phyloP scores from a whole-genome alignment of 2,329 filamentous ascomycete species.

The Aspergillus japonicus region DNA sequence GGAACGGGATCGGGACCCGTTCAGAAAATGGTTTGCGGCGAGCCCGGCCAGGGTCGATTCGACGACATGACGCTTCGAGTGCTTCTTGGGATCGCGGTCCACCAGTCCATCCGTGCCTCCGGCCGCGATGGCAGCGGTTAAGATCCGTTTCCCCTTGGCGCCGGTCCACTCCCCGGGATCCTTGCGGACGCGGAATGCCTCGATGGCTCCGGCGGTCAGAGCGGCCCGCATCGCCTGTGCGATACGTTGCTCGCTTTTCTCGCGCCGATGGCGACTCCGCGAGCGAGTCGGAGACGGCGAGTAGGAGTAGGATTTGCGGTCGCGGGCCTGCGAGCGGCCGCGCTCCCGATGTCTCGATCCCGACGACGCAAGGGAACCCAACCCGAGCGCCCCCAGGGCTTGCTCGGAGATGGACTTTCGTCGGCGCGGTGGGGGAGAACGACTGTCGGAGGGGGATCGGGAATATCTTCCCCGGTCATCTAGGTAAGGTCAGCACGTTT shows the following conservation, averaged over 20 bases:
- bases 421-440: slow-evolving; percentile 40
- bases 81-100: slow-evolving; percentile 66
- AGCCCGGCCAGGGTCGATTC: slow-evolving; percentile 88
- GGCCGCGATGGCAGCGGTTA: slow-evolving; percentile 82
- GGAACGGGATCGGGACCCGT: slow-evolving; percentile 74
- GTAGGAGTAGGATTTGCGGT: slow-evolving; percentile 49
- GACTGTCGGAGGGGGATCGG: slow-evolving; percentile 40
- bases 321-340: slow-evolving; percentile 34
- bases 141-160: slow-evolving; percentile 84
- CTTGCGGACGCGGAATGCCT: slow-evolving; percentile 87
- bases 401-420: slow-evolving; percentile 50
- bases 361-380: slow-evolving; percentile 51
- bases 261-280: slow-evolving; percentile 51
- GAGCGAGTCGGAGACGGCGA: slow-evolving; percentile 53
- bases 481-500: slow-evolving; percentile 15
- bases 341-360: slow-evolving; percentile 46
- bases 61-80: slow-evolving; percentile 75
- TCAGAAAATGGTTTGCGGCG: slow-evolving; percentile 79
- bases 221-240: slow-evolving; percentile 90
- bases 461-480: slow-evolving; percentile 34
- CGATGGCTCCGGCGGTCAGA: slow-evolving; percentile 82
- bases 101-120: slow-evolving; percentile 79
- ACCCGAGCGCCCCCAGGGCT: slow-evolving; percentile 56
- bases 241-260: slow-evolving; percentile 59
- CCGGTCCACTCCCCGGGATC: slow-evolving; percentile 87